Percentiles rank a stretch among this genome's conserved stretches.
These are phyloP conservation scores for Imleria badia DNA, from an alignment of 768 basidiomycete genomes.

Conservation along the genomic window DNA sequence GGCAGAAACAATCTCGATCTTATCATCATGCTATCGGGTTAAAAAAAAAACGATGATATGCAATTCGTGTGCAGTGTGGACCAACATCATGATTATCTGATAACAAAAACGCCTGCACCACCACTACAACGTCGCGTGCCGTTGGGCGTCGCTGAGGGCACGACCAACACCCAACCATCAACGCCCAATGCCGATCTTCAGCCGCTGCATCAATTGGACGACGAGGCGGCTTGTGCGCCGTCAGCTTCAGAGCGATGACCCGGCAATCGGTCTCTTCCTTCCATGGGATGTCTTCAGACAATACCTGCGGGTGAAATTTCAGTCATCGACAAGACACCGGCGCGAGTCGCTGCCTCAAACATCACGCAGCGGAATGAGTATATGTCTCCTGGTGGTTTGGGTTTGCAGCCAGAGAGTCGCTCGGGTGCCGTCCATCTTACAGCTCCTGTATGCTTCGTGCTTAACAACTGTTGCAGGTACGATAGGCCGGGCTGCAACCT, in stretches of 20 bases:
- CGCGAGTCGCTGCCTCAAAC: not conserved
- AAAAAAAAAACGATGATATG: too few relatives aligned
- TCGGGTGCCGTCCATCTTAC: constrained; percentile 2
- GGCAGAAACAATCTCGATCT: too few relatives aligned
- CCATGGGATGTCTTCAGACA: constrained; percentile 7
- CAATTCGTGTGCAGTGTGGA: too few relatives aligned
- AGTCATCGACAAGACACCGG: not conserved
- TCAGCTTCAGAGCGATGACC: not conserved
- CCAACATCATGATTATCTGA: too few relatives aligned
- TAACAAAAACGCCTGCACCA: too few relatives aligned
- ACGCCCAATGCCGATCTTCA: too few relatives aligned
- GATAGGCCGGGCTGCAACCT: not conserved
- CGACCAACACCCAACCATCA: too few relatives aligned
- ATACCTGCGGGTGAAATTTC: not conserved
- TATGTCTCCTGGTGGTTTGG: not conserved
- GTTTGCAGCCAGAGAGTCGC: not conserved
- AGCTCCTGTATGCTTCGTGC: not conserved
- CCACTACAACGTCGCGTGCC: too few relatives aligned
- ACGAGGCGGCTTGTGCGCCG: not conserved
- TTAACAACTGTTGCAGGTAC: not conserved
- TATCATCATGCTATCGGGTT: too few relatives aligned
- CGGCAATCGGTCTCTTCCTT: not conserved
- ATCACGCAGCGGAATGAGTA: constrained; percentile 4
- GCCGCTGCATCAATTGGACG: too few relatives aligned
- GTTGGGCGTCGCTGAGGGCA: too few relatives aligned